Percentiles rank a stretch among this genome's conserved stretches.
Evolutionary conservation across 345 rosid genomes (phyloP).

Genomic region (Syzygium grande): DNA sequence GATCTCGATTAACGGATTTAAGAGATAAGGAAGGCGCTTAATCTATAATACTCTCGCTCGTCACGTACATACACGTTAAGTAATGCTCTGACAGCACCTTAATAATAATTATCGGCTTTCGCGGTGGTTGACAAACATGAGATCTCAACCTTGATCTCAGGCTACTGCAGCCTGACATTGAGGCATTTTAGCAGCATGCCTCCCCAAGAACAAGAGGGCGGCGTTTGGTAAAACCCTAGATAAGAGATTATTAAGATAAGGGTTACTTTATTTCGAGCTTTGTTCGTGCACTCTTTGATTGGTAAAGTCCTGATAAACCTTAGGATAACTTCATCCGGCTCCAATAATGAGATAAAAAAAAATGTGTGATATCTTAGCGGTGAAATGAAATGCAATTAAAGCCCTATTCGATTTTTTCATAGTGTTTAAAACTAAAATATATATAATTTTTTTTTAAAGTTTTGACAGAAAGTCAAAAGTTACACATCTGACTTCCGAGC

Average conservation of each 20-base stretch:
- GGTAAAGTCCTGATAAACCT: background rate
- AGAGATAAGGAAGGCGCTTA: background rate
- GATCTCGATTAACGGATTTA: background rate
- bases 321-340: background rate
- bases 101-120: background rate
- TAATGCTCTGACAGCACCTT: background rate
- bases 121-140: background rate
- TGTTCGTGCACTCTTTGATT: background rate
- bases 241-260: background rate
- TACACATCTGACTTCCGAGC: background rate
- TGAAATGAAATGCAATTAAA: background rate
- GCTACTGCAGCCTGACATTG: background rate
- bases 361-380: background rate
- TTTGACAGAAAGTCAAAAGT: background rate
- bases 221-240: background rate
- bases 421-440: background rate
- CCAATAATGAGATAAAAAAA: background rate
- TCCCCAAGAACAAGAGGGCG: background rate
- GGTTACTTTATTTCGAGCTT: background rate
- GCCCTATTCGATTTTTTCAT: rapidly evolving
- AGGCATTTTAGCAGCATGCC: background rate
- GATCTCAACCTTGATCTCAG: background rate
- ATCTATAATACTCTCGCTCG: background rate
- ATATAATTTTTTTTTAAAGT: background rate
- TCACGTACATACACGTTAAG: background rate